Evolutionary conservation across 257 asterid species (phyloP), one percentile per base, ranked within the genome.

Genomic region (Voacanga thouarsii): DNA sequence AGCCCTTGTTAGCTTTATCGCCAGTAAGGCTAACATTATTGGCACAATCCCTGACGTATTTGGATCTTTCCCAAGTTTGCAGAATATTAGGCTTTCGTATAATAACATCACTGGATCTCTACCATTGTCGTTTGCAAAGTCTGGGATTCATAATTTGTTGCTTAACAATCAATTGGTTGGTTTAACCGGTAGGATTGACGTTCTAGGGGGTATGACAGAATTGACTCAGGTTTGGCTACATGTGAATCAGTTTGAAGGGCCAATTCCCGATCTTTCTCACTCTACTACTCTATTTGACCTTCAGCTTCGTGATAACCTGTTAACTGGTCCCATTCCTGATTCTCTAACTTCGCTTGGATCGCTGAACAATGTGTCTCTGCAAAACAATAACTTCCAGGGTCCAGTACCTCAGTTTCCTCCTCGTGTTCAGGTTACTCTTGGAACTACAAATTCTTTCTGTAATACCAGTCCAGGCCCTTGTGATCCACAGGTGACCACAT

Each of bases 1-100:
- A 0, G 63, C 90, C 12, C 88, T 96, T 0, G 80, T 77, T 2
- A 80, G 71, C 26, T 88, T 96, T 21, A 9, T 37, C 15, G 99
- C 94, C 0, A 80, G 84, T 79, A 83, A 66, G 26, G 85, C 97
- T 7, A 90, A 85, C 73, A 67, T 92, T 1, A 57, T 82, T 6
- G 99, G 98, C 0, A 57, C 70, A 12, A 87, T 96, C 70, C 99
- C 99, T 0, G 97, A 90, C 33, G 83, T 93, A 15, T 89, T 96
- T 10, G 87, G 81, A 7, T 81, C 92, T 1, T 71, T 93, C 3
- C 94, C 97, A 0, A 88, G 85, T 84, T 86, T 96, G 18, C 86
- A 83, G 77, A 79, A 4, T 28, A 89, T 96, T 41, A 79, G 85
- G 69, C 89, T 96, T 37, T 85, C 99, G 0, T 89, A 90, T 81